Percentiles rank a stretch among this genome's conserved stretches.
Conservation (phyloP, 2,329 filamentous ascomycete species). For the Alternaria novae-zelandiae region DNA sequence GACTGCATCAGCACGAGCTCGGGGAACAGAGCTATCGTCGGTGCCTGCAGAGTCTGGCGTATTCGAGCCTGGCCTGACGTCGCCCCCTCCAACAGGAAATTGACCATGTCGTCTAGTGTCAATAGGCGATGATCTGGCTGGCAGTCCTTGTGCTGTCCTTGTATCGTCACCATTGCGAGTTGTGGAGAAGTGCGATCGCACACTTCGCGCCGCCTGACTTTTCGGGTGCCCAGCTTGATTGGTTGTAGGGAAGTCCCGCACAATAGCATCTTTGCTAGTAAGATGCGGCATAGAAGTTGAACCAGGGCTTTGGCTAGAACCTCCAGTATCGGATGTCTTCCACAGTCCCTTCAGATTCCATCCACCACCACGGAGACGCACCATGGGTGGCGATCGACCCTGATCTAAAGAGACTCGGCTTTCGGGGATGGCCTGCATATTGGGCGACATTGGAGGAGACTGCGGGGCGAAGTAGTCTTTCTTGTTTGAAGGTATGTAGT, state of each 20-base stretch:
- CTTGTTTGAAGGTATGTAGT: conserved; percentile 17
- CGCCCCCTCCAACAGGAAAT: too few relatives aligned
- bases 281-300: not conserved
- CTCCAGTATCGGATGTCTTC: conserved; percentile 1
- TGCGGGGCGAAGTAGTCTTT: conserved; percentile 7
- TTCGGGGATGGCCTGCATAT: not conserved
- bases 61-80: not conserved
- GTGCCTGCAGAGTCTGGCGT: not conserved
- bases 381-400: not conserved
- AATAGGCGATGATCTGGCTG: not conserved
- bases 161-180: not conserved
- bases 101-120: not conserved
- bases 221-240: not conserved
- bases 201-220: not conserved
- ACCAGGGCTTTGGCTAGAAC: not conserved
- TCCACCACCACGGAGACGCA: not conserved
- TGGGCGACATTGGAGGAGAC: not conserved
- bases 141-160: not conserved
- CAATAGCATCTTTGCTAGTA: not conserved
- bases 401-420: not conserved
- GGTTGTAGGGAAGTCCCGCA: not conserved
- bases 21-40: not conserved
- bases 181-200: not conserved
- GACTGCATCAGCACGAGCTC: not conserved
- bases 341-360: conserved; percentile 3